Evolutionary conservation across 257 asterid species (phyloP).

Genomic region (Solanum verrucosum): DNA sequence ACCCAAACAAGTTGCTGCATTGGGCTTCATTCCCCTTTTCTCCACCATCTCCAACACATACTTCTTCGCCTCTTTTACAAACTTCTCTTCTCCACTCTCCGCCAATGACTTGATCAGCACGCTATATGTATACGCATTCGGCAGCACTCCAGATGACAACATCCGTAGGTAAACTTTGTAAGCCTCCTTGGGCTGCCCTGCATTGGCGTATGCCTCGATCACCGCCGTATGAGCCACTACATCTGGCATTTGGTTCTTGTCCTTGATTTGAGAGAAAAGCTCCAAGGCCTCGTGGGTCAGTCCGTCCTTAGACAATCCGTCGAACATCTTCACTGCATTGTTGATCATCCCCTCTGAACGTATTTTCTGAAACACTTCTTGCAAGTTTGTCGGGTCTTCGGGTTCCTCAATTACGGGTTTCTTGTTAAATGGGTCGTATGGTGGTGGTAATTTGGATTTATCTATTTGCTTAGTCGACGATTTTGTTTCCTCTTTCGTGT

Average conservation of each 20-base stretch:
- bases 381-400: conserved; percentile 64
- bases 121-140: conserved; percentile 59
- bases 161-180: conserved; percentile 54
- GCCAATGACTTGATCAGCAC: conserved; percentile 47
- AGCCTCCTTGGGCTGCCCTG: conserved; percentile 61
- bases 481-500: neutral
- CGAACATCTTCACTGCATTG: conserved; percentile 91
- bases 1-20: conserved; percentile 38
- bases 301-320: conserved; percentile 92
- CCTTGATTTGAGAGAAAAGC: conserved; percentile 63
- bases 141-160: conserved; percentile 64
- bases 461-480: conserved; percentile 9
- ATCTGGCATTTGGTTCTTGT: conserved; percentile 64
- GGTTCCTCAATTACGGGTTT: conserved; percentile 37
- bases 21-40: conserved; percentile 51
- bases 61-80: conserved; percentile 50
- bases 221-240: conserved; percentile 88
- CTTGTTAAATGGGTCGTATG: conserved; percentile 72
- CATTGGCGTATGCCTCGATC: conserved; percentile 68
- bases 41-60: conserved; percentile 62
- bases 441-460: conserved; percentile 58
- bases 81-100: conserved; percentile 46
- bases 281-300: conserved; percentile 81
- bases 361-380: conserved; percentile 57
- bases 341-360: conserved; percentile 58